Percentiles rank a stretch among this genome's conserved stretches.
Conservation (phyloP, 2,329 filamentous ascomycete species). For the Hymenoscyphus occultus region DNA sequence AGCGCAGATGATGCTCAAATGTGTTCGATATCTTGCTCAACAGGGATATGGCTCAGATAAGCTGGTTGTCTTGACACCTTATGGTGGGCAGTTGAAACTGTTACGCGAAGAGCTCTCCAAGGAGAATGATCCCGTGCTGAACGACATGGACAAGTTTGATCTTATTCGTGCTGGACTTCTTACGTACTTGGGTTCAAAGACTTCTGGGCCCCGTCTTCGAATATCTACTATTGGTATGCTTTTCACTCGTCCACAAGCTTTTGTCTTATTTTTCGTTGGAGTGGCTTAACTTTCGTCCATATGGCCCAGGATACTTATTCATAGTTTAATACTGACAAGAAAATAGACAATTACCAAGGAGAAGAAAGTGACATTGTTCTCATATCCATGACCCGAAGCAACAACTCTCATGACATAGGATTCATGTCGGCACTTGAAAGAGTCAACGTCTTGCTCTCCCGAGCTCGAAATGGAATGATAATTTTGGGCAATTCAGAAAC, state of each 20-base stretch:
- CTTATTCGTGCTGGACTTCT: constrained; percentile 61
- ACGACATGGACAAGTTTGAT: constrained; percentile 65
- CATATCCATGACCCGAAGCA: constrained; percentile 65
- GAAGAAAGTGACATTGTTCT: constrained; percentile 74
- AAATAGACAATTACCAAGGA: constrained; percentile 71
- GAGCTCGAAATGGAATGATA: constrained; percentile 64
- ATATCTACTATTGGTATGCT: constrained; percentile 67
- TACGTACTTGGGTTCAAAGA: constrained; percentile 48
- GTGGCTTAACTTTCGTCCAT: not conserved
- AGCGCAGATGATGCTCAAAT: constrained; percentile 61
- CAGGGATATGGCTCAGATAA: constrained; percentile 66
- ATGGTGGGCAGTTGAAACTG: constrained; percentile 64
- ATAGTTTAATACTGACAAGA: no score
- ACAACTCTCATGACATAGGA: constrained; percentile 60
- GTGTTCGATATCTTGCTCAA: constrained; percentile 65
- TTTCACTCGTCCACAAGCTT: not conserved
- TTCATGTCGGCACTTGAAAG: constrained; percentile 66
- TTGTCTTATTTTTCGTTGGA: not conserved
- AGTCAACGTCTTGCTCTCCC: constrained; percentile 66
- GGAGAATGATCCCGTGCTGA: constrained; percentile 63
- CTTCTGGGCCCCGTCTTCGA: constrained; percentile 51
- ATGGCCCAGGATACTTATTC: no score
- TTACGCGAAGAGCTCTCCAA: constrained; percentile 51
- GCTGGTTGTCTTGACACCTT: constrained; percentile 69
- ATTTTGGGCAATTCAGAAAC: constrained; percentile 68